Base-by-base conservation (phyloP, 2,329 filamentous ascomycete species). In the Aspergillus spinulosporus region DNA sequence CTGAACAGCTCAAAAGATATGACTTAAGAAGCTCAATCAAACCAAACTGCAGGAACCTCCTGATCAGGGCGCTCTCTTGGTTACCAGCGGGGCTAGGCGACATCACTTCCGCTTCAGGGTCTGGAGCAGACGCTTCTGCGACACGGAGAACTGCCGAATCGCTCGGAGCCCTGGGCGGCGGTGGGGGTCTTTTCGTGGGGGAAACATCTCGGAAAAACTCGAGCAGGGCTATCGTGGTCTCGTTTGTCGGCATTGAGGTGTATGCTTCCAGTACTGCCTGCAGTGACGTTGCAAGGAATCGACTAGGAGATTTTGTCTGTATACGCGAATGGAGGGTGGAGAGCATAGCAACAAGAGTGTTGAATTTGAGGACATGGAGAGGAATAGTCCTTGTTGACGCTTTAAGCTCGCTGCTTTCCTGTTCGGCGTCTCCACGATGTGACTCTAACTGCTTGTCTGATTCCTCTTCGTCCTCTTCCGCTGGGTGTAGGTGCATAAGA, bases 201-300 rank as follows among this genome's bases (percentile, higher is more conserved):
- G 81, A 80, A 1, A 87, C 70, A 9, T 79, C 79, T 63, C 83
- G 82, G 52, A 87, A 71, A 54, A 85, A 82, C 59, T 82, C 80
- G 39, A 87, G 72, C 14, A 85, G 76, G 1, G 83, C 78, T 15
- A 80, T 68, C 1, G 84, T 84, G 50, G 84, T 82, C 59, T 84
- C 83, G 51, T 81, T 77, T 45, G 81, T 79, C 1, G 77, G 76
- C 54, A 84, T 77, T 49, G 78, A 73, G n/a, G 81, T 80, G 65
- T 86, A 87, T 39, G 83, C 82, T 21, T 81, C 78, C 4, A 87
- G 69, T 1, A 83, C 80, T 7, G 85, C 84, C 59, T 87, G 84
- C 4, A 88, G 74, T 15, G 83, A 85, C 0, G 84, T 86, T 7
- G 84, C 84, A 11, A 88, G 74, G 63, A 88, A 88, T 1, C 84